Conservation (phyloP, 352 stramenopile species). For the Phytophthora megakarya region DNA sequence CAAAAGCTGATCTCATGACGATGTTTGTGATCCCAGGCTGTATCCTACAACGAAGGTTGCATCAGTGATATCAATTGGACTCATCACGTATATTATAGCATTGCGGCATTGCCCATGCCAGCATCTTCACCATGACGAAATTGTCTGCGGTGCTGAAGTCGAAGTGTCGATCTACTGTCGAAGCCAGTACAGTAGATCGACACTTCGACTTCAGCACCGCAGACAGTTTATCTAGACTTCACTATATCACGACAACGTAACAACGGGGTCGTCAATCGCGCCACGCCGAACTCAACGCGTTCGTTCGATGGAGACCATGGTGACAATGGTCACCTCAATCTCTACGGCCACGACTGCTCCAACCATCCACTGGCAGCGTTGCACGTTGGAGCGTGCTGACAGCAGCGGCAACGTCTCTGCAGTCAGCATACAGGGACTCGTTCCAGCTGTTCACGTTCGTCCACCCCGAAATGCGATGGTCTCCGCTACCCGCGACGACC, state of each 20-base stretch:
- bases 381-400: neutral
- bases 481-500: conserved; percentile 6
- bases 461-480: conserved; percentile 25
- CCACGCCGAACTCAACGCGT: neutral
- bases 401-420: neutral
- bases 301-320: neutral
- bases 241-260: conserved; percentile 2
- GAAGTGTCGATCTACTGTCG: no score
- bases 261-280: conserved; percentile 7
- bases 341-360: no score
- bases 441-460: conserved; percentile 22
- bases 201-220: neutral
- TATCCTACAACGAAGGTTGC: conserved; percentile 8
- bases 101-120: no score
- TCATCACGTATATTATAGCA: no score
- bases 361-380: no score
- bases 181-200: no score
- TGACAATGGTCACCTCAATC: no score
- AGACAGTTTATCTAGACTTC: neutral
- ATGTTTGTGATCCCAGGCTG: conserved; percentile 8
- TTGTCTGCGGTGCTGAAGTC: neutral
- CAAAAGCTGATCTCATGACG: conserved; percentile 3
- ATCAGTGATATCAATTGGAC: neutral
- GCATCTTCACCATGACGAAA: neutral
- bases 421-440: neutral